phyloP scores from a whole-genome alignment of 306 rosid genomes.

The Canavalia ensiformis region DNA sequence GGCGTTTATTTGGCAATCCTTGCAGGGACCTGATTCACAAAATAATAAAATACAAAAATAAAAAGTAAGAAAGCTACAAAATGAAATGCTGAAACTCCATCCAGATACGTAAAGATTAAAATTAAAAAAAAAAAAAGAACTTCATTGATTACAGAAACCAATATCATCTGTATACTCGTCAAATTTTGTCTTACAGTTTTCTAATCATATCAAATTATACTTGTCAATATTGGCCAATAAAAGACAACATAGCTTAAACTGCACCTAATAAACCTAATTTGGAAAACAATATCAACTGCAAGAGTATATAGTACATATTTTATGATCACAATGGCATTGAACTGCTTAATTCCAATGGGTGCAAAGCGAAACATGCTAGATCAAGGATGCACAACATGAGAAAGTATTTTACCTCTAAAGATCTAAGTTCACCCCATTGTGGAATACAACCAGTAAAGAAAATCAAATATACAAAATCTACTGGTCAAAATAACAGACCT shows the following conservation, averaged over 20 bases:
- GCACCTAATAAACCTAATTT: not conserved
- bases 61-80: not conserved
- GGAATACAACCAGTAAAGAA: not conserved
- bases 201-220: not conserved
- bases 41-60: slow-evolving; percentile 17
- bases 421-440: not conserved
- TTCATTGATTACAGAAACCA: not conserved
- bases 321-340: not conserved
- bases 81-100: not conserved
- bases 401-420: not conserved
- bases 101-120: not conserved
- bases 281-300: slow-evolving; percentile 9
- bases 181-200: not conserved
- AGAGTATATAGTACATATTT: not conserved
- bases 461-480: not conserved
- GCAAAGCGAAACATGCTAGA: not conserved
- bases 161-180: not conserved
- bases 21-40: slow-evolving; percentile 56
- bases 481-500: slow-evolving; percentile 59
- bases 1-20: slow-evolving; percentile 70
- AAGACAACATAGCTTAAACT: not conserved
- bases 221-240: not conserved
- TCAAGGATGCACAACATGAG: slow-evolving; percentile 2
- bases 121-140: not conserved
- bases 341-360: not conserved